phyloP scores from a whole-genome alignment of 176 grass and related monocot species.

The maize (Zea mays) region Zm-B73-REFERENCE-NAM-5.0 NC_050096.1:34458501-34459000 shows the following conservation, averaged over 20 bases:
- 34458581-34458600: constrained; percentile 28
- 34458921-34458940: constrained; percentile 71
- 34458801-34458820: constrained; percentile 86
- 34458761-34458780: constrained; percentile 36
- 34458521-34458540: too few relatives aligned
- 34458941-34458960: constrained; percentile 90
- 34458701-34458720: constrained; percentile 33
- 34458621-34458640: constrained; percentile 18
- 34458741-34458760: constrained; percentile 8
- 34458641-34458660: constrained; percentile 76
- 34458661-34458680: constrained; percentile 61
- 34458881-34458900: constrained; percentile 12
- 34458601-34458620: constrained; percentile 31
- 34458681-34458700: constrained; percentile 60
- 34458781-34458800: constrained; percentile 78
- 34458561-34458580: constrained; percentile 14
- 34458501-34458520: too few relatives aligned
- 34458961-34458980: constrained; percentile 75
- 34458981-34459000: constrained; percentile 79
- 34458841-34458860: constrained; percentile 16
- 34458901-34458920: constrained; percentile 2
- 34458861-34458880: not conserved
- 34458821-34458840: constrained; percentile 88
- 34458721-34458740: constrained; percentile 26
- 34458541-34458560: too few relatives aligned